These are phyloP conservation scores for Leptoxyphium fumago DNA, from an alignment of 2,329 filamentous ascomycete genomes.

Conservation along the genomic window DNA sequence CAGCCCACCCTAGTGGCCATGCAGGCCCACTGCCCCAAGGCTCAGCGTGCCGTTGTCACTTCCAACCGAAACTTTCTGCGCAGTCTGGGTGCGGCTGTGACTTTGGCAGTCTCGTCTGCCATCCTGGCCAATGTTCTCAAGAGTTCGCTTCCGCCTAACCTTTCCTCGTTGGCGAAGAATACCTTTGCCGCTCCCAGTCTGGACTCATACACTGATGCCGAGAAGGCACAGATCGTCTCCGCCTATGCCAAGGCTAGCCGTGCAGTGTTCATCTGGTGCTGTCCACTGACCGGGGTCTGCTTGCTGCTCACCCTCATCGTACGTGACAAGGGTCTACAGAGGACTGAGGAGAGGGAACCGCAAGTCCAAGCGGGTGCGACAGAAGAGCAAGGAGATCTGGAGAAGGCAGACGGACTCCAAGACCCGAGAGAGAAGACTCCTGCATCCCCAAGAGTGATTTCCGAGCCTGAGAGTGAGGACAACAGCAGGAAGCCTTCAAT, in stretches of 20 bases:
- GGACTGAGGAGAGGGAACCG: constrained; percentile 7
- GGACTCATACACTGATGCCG: constrained; percentile 16
- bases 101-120: constrained; percentile 43
- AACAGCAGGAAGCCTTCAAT: neutral
- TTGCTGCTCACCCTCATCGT: constrained; percentile 38
- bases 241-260: constrained; percentile 41
- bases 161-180: constrained; percentile 24
- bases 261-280: constrained; percentile 42
- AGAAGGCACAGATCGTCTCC: constrained; percentile 28
- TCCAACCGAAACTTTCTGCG: constrained; percentile 49
- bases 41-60: constrained; percentile 47
- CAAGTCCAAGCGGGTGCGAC: neutral
- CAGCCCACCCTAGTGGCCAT: constrained; percentile 40
- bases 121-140: constrained; percentile 25
- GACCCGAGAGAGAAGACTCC: neutral
- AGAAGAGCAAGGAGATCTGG: neutral
- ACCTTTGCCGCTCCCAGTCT: constrained; percentile 24
- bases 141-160: constrained; percentile 24
- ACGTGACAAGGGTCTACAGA: constrained; percentile 19
- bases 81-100: constrained; percentile 42
- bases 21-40: constrained; percentile 35
- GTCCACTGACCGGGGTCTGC: constrained; percentile 38
- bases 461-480: neutral
- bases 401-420: neutral
- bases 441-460: neutral